These are phyloP conservation scores for Ophiocytium majus DNA, from an alignment of 352 stramenopile genomes.

Conservation along the genomic window DNA sequence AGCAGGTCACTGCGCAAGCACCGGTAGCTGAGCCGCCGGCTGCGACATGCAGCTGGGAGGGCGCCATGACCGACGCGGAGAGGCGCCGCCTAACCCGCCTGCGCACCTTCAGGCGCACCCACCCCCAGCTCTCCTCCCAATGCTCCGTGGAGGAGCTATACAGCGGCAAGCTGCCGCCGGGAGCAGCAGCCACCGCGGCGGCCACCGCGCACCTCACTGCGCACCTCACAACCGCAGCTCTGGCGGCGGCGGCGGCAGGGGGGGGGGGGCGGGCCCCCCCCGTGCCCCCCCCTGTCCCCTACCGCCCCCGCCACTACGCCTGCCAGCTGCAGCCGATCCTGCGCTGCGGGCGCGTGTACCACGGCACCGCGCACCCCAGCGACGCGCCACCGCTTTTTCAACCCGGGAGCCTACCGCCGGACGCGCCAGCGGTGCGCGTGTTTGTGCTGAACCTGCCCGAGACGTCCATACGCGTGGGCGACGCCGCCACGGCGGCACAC, in stretches of 20 bases:
- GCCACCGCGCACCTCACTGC: too few relatives aligned
- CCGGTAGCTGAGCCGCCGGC: background rate
- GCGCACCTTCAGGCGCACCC: background rate
- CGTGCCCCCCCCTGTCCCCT: background rate
- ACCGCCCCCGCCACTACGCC: background rate
- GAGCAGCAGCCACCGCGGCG: background rate
- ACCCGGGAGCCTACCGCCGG: background rate
- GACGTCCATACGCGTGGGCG: background rate
- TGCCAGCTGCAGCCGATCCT: slow-evolving; percentile 5
- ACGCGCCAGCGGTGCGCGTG: background rate
- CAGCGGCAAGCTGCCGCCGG: too few relatives aligned
- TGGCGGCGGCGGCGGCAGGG: background rate
- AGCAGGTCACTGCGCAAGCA: too few relatives aligned
- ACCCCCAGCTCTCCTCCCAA: background rate
- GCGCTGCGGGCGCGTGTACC: background rate
- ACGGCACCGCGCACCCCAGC: background rate
- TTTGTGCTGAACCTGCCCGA: background rate
- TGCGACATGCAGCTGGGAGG: background rate
- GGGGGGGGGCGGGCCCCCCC: too few relatives aligned
- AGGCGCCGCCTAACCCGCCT: background rate
- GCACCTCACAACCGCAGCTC: too few relatives aligned
- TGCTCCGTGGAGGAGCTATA: too few relatives aligned
- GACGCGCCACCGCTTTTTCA: background rate
- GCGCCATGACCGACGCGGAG: background rate
- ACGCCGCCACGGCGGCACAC: background rate